Percentiles rank a stretch among this genome's conserved stretches.
Conservation (phyloP, 2,329 filamentous ascomycete genomes). For the Coleophoma cylindrospora region DNA sequence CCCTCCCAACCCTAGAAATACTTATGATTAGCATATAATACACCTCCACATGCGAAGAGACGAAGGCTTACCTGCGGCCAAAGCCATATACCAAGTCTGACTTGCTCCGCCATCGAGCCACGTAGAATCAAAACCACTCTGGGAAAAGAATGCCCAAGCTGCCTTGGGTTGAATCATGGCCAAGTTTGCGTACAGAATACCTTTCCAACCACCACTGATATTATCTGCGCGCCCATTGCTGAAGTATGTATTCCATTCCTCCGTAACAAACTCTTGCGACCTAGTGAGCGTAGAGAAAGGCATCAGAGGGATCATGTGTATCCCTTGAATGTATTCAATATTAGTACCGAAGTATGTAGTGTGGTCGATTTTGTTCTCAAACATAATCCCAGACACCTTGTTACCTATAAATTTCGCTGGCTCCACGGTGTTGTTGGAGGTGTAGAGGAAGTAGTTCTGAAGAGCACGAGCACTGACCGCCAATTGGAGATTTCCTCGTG, state of each 20-base stretch:
- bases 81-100: constrained; percentile 80
- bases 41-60: not conserved
- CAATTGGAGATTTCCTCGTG: constrained; percentile 77
- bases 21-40: too few species aligned
- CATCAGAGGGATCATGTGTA: constrained; percentile 23
- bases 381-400: constrained; percentile 67
- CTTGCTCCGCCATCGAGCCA: constrained; percentile 81
- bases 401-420: constrained; percentile 77
- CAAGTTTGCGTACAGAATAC: constrained; percentile 77
- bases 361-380: constrained; percentile 95
- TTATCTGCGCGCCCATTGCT: constrained; percentile 57
- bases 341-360: constrained; percentile 80
- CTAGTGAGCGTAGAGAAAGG: constrained; percentile 60
- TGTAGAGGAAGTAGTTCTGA: constrained; percentile 78
- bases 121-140: constrained; percentile 55
- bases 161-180: constrained; percentile 67
- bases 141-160: constrained; percentile 72
- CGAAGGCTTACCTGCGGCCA: constrained; percentile 55
- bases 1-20: too few species aligned
- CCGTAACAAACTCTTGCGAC: constrained; percentile 61
- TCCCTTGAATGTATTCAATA: constrained; percentile 63
- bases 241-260: constrained; percentile 84
- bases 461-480: constrained; percentile 70
- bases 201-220: constrained; percentile 76
- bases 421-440: constrained; percentile 62